Conservation (phyloP, 139 green algal genomes). For the Haematococcus lacustris region DNA sequence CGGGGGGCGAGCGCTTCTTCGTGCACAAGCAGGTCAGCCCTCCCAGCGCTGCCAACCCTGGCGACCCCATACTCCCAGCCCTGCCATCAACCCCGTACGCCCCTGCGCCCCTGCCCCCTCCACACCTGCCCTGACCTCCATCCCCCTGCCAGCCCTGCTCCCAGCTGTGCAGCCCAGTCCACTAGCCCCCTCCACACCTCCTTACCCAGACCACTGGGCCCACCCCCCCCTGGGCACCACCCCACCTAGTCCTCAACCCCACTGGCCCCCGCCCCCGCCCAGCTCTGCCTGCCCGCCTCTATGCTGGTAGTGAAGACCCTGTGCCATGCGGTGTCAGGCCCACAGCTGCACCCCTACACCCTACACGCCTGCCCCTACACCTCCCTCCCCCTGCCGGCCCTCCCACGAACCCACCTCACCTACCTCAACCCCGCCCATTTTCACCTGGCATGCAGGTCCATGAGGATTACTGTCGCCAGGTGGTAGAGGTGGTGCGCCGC, state of each 20-base stretch:
- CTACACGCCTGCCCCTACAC: too few relatives aligned
- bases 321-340: background rate
- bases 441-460: slow-evolving; percentile 24
- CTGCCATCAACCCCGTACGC: too few relatives aligned
- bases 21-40: slow-evolving; percentile 58
- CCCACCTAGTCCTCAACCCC: too few relatives aligned
- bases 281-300: background rate
- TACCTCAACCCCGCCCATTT: background rate
- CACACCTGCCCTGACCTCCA: too few relatives aligned
- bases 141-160: too few relatives aligned
- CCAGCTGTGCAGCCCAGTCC: too few relatives aligned
- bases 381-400: background rate
- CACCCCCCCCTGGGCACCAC: too few relatives aligned
- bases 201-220: too few relatives aligned
- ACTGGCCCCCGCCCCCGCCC: background rate
- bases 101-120: background rate
- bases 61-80: background rate
- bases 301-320: background rate
- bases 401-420: background rate
- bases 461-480: slow-evolving; percentile 39
- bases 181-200: too few relatives aligned
- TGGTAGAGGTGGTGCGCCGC: slow-evolving; percentile 18
- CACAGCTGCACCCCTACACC: too few relatives aligned
- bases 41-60: too few relatives aligned
- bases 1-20: slow-evolving; percentile 91